Evolutionary conservation across 169 alveolate species (phyloP).

Genomic region (Plasmodium gaboni): DNA sequence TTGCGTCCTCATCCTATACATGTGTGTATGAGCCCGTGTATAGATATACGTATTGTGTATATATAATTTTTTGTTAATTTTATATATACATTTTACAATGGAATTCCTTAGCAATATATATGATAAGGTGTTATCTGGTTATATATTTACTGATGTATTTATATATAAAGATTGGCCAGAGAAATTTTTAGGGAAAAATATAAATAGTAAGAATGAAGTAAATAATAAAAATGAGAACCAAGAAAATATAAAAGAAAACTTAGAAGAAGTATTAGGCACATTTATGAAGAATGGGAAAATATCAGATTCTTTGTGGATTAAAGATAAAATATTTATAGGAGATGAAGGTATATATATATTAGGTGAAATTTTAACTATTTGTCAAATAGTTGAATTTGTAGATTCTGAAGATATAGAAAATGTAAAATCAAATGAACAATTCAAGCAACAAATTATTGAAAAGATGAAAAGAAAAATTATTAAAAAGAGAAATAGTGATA

Average conservation of each 20-base stretch:
- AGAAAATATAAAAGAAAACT: constrained; percentile 15
- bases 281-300: constrained; percentile 65
- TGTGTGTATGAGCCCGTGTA: neutral
- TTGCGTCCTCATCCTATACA: constrained; percentile 2
- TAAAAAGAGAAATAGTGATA: constrained; percentile 52
- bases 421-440: constrained; percentile 29
- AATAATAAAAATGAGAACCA: constrained; percentile 2
- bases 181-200: constrained; percentile 44
- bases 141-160: constrained; percentile 58
- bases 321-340: constrained; percentile 69
- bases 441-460: constrained; percentile 33
- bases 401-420: constrained; percentile 63
- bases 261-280: constrained; percentile 60
- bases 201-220: neutral
- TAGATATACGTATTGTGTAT: constrained; percentile 22
- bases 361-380: constrained; percentile 65
- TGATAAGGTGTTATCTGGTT: constrained; percentile 74
- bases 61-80: constrained; percentile 14
- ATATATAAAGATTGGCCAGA: constrained; percentile 67
- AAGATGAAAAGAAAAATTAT: constrained; percentile 43
- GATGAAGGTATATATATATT: constrained; percentile 66
- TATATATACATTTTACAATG: constrained; percentile 27
- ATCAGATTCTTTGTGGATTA: constrained; percentile 56
- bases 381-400: constrained; percentile 51
- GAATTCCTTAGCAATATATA: constrained; percentile 66